Base-by-base conservation (phyloP, 257 asterid species). In the Knoxia roxburghii region DNA sequence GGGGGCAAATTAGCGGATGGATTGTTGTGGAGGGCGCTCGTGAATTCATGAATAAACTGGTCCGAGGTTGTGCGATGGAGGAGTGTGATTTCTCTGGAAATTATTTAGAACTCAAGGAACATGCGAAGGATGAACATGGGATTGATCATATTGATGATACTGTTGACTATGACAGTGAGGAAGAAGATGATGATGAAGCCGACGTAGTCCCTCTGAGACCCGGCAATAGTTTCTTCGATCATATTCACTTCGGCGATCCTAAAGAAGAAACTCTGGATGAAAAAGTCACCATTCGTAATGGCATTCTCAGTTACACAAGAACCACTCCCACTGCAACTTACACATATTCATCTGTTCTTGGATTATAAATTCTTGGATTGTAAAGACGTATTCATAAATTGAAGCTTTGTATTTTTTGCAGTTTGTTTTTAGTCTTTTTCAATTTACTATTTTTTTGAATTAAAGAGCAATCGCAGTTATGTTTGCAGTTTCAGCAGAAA, bases 121-220 rank as follows among this genome's bases (percentile, higher is more conserved):
- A 90, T 74, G 95, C 90, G 24, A 68, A 89, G 72, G 49, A 63
- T 7, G 82, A 74, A 64, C 97, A 90, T 37, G n/a, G n/a, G n/a
- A n/a, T n/a, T 43, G 18, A 43, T 18, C 2, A 43, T 12, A 39
- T 24, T 5, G 17, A 3, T 29, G 62, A 8, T 24, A 37, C 2
- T 10, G 60, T 24, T 11, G 61, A 55, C 3, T 8, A 1, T 14
- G 35, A 26, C 27, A 37, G 33, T 54, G 14, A 10, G 5, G 61
- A 6, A 9, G 60, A 54, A 23, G 60, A 29, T 23, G 61, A 55
- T 23, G 61, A 12, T 12, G 61, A 55, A 54, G 32, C 5, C 35
- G 13, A 15, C 8, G 0, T 1, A 4, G 7, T 51, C 7, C 57
- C 29, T 17, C 26, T 17, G 43, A 15, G n/a, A 7, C 45, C 24